A percentile compares a stretch with the other conserved stretches of the same genome.
Evolutionary conservation across 371 early-diverging fungal species (phyloP).

Genomic region (Lichtheimia ramosa): DNA sequence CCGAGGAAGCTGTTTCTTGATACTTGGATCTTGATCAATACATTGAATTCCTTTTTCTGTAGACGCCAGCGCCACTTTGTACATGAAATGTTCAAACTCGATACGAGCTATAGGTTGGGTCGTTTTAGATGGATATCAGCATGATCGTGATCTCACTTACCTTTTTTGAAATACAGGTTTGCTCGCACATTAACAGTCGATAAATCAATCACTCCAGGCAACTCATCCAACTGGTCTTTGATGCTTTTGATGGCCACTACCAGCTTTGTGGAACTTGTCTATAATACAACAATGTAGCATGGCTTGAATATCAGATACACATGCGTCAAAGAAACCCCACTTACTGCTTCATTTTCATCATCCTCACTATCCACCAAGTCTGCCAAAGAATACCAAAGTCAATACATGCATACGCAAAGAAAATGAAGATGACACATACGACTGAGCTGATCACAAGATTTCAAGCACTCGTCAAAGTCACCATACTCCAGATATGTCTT

Average conservation of each 20-base stretch:
- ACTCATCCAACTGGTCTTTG: background rate
- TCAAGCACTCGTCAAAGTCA: constrained; percentile 12
- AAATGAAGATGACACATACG: constrained; percentile 1
- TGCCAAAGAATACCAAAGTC: too few relatives aligned
- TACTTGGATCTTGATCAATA: constrained; percentile 5
- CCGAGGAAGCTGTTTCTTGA: background rate
- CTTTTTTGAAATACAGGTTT: background rate
- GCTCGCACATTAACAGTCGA: background rate
- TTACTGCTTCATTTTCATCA: too few relatives aligned
- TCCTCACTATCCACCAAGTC: too few relatives aligned
- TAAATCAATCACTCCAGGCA: background rate
- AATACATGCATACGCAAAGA: too few relatives aligned
- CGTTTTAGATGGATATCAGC: background rate
- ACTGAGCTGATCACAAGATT: constrained; percentile 11
- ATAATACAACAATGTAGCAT: background rate
- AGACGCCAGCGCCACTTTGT: constrained; percentile 8
- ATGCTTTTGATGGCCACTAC: background rate
- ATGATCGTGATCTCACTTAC: background rate
- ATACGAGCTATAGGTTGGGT: constrained; percentile 3
- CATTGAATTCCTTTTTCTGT: constrained; percentile 9
- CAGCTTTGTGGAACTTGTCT: background rate
- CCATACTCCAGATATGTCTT: constrained; percentile 17
- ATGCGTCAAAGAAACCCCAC: too few relatives aligned
- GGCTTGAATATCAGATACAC: too few relatives aligned
- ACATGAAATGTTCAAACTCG: constrained; percentile 7